Evolutionary conservation across 2,329 filamentous ascomycete genomes (phyloP), one percentile per base, ranked within the genome.

Genomic region (Aspergillus jensenii): DNA sequence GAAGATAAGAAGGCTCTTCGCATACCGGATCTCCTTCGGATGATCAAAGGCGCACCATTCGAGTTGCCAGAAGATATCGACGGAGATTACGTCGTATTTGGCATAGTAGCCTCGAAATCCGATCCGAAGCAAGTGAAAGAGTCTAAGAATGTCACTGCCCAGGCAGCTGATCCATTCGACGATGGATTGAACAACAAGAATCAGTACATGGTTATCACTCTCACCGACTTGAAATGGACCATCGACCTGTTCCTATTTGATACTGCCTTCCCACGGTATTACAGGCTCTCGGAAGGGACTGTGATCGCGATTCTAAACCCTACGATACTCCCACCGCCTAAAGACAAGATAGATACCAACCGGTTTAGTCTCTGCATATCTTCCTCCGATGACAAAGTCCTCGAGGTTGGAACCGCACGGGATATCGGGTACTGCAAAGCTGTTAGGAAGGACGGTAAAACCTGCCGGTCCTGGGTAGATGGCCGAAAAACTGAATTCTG

Each of bases 291-390:
- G 0, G 85, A 91, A 2, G 95, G 95, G n/a, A 97, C 93, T 0
- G 84, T 98, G 1, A 81, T 99, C 56, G 95, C 93, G 5, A 90
- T 99, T 25, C 81, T 99, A 31, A 99, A 99, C 69, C 95, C 95
- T 1, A 87, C 82, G 17, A 89, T 98, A 65, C 90, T 99, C 87
- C 91, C 93, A 3, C 93, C 93, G 0, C 89, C 90, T 0, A 86
- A 86, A 1, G 85, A 87, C 19, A 87, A 87, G 59, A 81, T 86
- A 15, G 90, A 93, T 62, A 93, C 90, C 0, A 92, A 92, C 25
- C 86, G 87, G 33, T 99, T 98, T 76, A 91, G 88, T 50, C 81
- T 99, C 4, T 90, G 91, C 14, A 84, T 99, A 62, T 90, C 89
- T 59, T 93, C 90, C 47, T 91, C 90, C 37, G 90, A 89, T 35